phyloP scores from a whole-genome alignment of 31 red algal genomes.

The Odonthalia washingtoniensis region DNA sequence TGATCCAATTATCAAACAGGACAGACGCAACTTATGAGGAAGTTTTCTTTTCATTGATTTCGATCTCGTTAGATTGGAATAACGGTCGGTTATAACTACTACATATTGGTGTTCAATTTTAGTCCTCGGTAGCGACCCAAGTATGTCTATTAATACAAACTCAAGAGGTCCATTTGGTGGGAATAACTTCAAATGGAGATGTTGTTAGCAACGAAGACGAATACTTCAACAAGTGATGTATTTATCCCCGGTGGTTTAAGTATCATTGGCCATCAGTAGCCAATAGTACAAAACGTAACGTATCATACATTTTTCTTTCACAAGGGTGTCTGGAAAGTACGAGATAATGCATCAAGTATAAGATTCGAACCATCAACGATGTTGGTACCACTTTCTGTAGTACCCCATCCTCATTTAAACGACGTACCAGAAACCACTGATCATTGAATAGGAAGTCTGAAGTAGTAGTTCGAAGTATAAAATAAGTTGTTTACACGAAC shows the following conservation, averaged over 20 bases:
- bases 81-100: constrained; percentile 22
- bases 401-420: background rate
- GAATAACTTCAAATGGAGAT: background rate
- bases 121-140: background rate
- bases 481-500: background rate
- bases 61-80: background rate
- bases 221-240: background rate
- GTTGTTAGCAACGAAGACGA: background rate
- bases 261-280: constrained; percentile 10
- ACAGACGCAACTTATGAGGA: background rate
- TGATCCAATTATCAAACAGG: background rate
- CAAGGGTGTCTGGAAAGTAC: background rate
- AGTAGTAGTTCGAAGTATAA: background rate
- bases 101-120: background rate
- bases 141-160: constrained; percentile 24
- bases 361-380: background rate
- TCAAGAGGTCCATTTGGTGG: constrained; percentile 2
- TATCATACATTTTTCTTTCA: background rate
- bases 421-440: background rate
- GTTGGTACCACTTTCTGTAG: background rate
- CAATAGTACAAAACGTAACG: background rate
- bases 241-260: background rate
- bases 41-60: background rate
- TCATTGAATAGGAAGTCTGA: background rate
- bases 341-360: background rate